Evolutionary conservation across 139 green algal genomes (phyloP).

Genomic region (Tetraselmis chui): DNA sequence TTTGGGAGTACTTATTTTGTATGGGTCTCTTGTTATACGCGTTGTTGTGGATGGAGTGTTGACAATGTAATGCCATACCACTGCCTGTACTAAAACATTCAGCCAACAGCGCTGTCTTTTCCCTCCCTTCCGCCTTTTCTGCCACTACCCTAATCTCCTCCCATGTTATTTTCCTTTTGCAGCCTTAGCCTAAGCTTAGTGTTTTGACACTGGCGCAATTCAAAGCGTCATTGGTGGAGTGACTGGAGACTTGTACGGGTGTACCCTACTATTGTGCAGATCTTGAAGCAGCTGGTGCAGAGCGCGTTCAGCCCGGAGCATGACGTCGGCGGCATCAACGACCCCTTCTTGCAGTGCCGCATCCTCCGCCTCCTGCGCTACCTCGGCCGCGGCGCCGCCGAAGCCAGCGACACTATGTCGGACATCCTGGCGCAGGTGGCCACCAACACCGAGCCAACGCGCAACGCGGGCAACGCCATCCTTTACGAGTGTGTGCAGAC

Average conservation of each 20-base stretch:
- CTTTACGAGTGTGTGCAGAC: conserved; percentile 92
- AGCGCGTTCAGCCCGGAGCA: conserved; percentile 74
- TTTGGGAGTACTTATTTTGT: no score
- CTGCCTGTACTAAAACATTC: no score
- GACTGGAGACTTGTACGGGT: background rate
- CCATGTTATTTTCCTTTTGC: no score
- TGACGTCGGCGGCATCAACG: conserved; percentile 85
- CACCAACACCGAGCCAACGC: conserved; percentile 75
- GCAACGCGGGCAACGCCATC: conserved; percentile 90
- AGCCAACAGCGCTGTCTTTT: no score
- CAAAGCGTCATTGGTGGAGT: background rate
- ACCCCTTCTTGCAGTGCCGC: conserved; percentile 89
- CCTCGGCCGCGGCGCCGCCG: conserved; percentile 69
- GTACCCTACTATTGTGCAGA: conserved; percentile 6
- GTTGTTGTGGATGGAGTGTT: no score
- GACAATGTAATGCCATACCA: no score
- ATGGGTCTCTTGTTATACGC: no score
- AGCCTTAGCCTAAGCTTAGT: no score
- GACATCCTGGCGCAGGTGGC: conserved; percentile 95
- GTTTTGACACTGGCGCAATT: background rate
- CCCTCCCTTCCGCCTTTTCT: no score
- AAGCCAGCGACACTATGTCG: conserved; percentile 92
- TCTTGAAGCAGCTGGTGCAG: conserved; percentile 41
- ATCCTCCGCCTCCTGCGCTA: conserved; percentile 81
- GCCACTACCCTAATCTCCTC: no score